Base-by-base conservation (phyloP, 768 basidiomycete species). In the Candolleomyces eurysporus region DNA sequence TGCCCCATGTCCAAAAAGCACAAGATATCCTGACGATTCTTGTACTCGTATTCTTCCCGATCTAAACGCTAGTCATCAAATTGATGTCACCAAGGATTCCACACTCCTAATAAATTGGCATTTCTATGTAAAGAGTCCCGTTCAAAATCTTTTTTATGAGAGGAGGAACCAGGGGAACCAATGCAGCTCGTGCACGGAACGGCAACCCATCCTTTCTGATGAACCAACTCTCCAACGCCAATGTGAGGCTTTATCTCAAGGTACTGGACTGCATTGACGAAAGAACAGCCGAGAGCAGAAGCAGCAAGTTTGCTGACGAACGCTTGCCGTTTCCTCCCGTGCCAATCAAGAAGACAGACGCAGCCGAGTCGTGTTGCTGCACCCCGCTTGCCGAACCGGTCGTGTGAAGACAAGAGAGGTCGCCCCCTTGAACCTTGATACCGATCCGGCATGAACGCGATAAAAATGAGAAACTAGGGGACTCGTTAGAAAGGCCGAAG, bases 311-410 rank as follows among this genome's bases (percentile, higher is more conserved):
- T n/a, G n/a, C n/a, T 93, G 61, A 98, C 83, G 74, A 88, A 89
- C 1, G 92, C 78, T 99, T 98, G 32, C 97, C 97, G 94, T 91
- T 11, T n/a, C 97, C 97, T 16, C 96, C 91, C 97, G 98, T 98
- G 30, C 97, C 95, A 64, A 94, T 87, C 63, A 96, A 74, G 64
- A 95, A n/a, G n/a, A n/a, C 83, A 5, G 89, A 87, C 17, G 85
- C 81, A 5, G 78, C 75, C 11, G 77, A 65, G 48, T 77, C 72
- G 36, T 70, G 65, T 5, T 64, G 51, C 22, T 67, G 64, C 0
- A 75, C 72, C 26, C 77, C 78, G 63, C 78, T 83, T 52, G 78
- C 72, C 6, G 81, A 83, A 1, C 78, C 77, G 26, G 77, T 70
- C 5, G 80, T 71, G 6, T 76, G 61, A 42, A 69, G 63, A 36